Conservation (phyloP, 176 grass and related monocot genomes). For the Oryza glaberrima region DNA sequence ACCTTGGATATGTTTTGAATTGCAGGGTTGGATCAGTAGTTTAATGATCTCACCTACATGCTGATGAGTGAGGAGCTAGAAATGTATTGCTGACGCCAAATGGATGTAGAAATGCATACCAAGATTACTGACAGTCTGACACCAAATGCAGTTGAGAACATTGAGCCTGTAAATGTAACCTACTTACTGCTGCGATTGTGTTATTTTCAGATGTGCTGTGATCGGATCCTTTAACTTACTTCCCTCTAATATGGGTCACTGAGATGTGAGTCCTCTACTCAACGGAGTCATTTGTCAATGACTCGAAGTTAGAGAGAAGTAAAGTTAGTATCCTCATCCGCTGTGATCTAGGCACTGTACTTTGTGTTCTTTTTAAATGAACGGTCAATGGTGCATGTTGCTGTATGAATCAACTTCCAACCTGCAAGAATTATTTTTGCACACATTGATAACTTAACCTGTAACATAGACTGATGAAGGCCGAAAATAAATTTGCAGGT, state of each 20-base stretch:
- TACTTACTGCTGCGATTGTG: not conserved
- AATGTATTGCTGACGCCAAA: not conserved
- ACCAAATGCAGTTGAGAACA: not conserved
- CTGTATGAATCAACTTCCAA: not conserved
- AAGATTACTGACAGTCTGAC: not conserved
- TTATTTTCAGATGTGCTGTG: not conserved
- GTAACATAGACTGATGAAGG: not conserved
- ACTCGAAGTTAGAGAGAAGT: too few relatives aligned
- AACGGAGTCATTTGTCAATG: too few relatives aligned
- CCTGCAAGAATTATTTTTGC: not conserved
- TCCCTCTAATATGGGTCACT: too few relatives aligned
- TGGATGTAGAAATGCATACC: not conserved
- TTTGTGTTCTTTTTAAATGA: not conserved
- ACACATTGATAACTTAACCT: too few relatives aligned
- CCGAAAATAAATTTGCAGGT: not conserved
- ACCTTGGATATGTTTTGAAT: constrained; percentile 45
- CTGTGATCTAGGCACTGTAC: too few relatives aligned
- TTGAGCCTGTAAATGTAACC: constrained; percentile 18
- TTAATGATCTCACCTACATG: constrained; percentile 6
- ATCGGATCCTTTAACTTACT: not conserved
- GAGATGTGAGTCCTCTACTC: too few relatives aligned
- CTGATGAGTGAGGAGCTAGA: not conserved
- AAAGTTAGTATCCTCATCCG: too few relatives aligned
- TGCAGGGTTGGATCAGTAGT: constrained; percentile 39
- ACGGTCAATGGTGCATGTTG: not conserved